Conservation (phyloP, 768 basidiomycete species). For the Pholiota molesta region DNA sequence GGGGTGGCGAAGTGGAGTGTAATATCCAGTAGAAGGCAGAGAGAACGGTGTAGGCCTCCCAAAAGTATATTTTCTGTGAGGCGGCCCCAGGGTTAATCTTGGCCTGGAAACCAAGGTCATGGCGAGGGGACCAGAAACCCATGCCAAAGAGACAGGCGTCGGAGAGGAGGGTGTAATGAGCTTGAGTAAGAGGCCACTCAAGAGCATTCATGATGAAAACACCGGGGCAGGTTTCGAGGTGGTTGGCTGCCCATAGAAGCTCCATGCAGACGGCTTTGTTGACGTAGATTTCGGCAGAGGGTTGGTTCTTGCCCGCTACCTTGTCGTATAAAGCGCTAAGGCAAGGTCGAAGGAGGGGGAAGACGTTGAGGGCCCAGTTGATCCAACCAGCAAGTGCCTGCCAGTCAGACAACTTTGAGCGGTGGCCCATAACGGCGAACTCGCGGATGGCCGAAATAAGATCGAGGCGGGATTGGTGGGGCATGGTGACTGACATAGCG, state of each 20-base stretch:
- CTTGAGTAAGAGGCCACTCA: conserved; percentile 15
- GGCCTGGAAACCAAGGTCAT: background rate
- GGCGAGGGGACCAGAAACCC: conserved; percentile 31
- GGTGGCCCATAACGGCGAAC: background rate
- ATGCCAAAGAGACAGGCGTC: conserved; percentile 31
- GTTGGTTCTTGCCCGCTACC: conserved; percentile 23
- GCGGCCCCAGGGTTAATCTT: too few relatives aligned
- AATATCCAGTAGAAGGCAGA: too few relatives aligned
- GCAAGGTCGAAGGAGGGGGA: conserved; percentile 34
- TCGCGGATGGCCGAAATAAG: background rate
- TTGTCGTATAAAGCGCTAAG: conserved; percentile 36
- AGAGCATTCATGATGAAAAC: conserved; percentile 20
- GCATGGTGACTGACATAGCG: conserved; percentile 26
- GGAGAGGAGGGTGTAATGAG: conserved; percentile 20
- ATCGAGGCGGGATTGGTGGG: conserved; percentile 4
- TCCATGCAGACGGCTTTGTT: conserved; percentile 31
- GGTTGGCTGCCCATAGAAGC: conserved; percentile 34
- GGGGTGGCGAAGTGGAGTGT: too few relatives aligned
- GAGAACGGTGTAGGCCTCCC: too few relatives aligned
- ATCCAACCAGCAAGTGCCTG: conserved; percentile 34
- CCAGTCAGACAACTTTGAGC: conserved; percentile 12
- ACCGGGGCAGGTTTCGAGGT: conserved; percentile 23
- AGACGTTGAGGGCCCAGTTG: conserved; percentile 45
- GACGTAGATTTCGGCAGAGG: conserved; percentile 23
- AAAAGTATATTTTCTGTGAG: too few relatives aligned